Base-by-base conservation (phyloP, 768 basidiomycete species). In the Pholiota conissans region DNA sequence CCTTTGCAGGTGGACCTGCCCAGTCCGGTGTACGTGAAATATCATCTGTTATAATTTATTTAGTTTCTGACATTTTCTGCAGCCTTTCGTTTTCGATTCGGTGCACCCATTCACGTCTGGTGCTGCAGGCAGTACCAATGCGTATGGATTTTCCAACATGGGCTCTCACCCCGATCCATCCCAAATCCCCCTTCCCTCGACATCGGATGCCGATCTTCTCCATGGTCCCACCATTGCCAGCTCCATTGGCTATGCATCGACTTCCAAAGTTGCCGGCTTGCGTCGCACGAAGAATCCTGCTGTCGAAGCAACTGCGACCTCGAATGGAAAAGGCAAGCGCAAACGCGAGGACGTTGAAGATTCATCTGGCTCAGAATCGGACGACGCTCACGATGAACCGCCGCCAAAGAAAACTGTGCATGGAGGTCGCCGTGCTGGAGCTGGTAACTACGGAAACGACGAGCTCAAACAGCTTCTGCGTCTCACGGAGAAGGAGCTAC, bases 291-390 rank as follows among this genome's bases (percentile, higher is more conserved):
- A 14, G 8, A 8, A 3, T 16, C 14, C 32, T 49, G 16, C 27
- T 8, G 14, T 18, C 14, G 34, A 42, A 9, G 10, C 16, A 5
- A 4, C 34, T 9, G n/a, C 13, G 16, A 39, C 16, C 24, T 11
- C 26, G 3, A 56, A 54, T 20, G 55, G 42, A 14, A 60, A 63
- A 29, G 29, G 59, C 22, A 59, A 62, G 24, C 52, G 37, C 20
- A 24, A 24, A 5, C 16, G n/a, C n/a, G n/a, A n/a, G n/a, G n/a
- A n/a, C n/a, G n/a, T n/a, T n/a, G n/a, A n/a, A n/a, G n/a, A 6
- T 32, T 32, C 55, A 35, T 9, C 49, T 24, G n/a, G n/a, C n/a
- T 30, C 47, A 8, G 57, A 47, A 24, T 37, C 27, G 0, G 34
- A 48, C 5, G 29, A 47, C 2, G 40, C 56, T 5, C 45, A 57